Base-by-base conservation (phyloP, 768 basidiomycete species). In the Tephrocybe sp. region DNA sequence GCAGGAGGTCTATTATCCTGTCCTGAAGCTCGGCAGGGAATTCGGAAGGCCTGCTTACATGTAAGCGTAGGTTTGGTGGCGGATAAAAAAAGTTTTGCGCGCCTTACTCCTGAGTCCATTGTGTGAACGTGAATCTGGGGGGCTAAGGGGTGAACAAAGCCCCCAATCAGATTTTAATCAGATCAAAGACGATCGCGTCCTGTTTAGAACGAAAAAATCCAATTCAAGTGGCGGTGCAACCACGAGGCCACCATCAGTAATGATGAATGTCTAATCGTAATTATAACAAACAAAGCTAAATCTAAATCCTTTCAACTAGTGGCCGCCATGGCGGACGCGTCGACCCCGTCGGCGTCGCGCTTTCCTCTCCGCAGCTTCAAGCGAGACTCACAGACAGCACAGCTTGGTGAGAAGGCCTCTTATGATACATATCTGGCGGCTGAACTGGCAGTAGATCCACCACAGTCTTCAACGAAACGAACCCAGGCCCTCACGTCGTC, bases 391-490 rank as follows among this genome's bases (percentile, higher is more conserved):
- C 26, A 46, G 23, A 17, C 45, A 11, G 51, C 51, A 14, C 51
- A 52, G 17, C 38, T 52, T 8, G 51, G 51, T 52, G 30, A 40
- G 38, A 2, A 45, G 21, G 24, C 21, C 23, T 20, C 7, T 2
- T 25, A 20, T 14, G n/a, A 1, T 20, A 20, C 12, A 15, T 46
- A 28, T 24, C 12, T 20, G 14, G 32, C n/a, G 2, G 38, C 21
- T 34, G 32, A 36, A 34, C 45, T 40, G 17, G 21, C 30, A 36
- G 20, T 62, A 88, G 85, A 88, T 60, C 82, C 84, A 2, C 82
- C 86, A 38, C 73, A 80, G 32, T 84, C 83, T 2, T 74, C 80
- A 0, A 77, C 86, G 11, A 89, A 86, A 64, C 78, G 86, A 10
- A 62, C 77, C 0, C 81, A 84, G 56, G 76, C 80, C 0, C 83